phyloP scores from a whole-genome alignment of 352 stramenopile genomes.

The Pythium utonaiense region DNA sequence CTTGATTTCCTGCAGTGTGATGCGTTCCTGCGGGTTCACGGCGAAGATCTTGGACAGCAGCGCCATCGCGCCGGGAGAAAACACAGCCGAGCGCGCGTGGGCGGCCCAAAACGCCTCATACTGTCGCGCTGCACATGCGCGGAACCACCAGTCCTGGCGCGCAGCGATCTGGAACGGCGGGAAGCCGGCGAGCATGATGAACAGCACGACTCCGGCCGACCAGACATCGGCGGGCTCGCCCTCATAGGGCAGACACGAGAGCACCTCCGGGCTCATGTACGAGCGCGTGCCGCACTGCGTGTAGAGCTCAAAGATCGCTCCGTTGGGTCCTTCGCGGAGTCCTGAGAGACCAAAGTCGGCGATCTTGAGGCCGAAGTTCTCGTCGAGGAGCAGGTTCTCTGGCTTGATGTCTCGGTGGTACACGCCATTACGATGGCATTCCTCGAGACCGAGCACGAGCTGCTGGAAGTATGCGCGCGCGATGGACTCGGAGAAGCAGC shows the following conservation, averaged over 20 bases:
- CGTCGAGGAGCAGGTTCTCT: slow-evolving; percentile 90
- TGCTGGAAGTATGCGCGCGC: slow-evolving; percentile 88
- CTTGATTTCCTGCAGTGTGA: slow-evolving; percentile 79
- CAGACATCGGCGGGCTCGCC: slow-evolving; percentile 87
- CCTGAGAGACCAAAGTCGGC: slow-evolving; percentile 96
- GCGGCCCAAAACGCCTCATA: slow-evolving; percentile 81
- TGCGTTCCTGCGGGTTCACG: slow-evolving; percentile 65
- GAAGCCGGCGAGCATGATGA: slow-evolving; percentile 92
- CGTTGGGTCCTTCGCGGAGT: slow-evolving; percentile 61
- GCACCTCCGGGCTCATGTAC: slow-evolving; percentile 93
- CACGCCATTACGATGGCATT: slow-evolving; percentile 80
- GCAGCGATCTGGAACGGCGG: slow-evolving; percentile 90
- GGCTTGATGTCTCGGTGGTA: slow-evolving; percentile 93
- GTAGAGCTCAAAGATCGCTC: slow-evolving; percentile 58
- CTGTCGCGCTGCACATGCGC: slow-evolving; percentile 61
- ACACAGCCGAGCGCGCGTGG: slow-evolving; percentile 63
- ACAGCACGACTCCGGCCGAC: slow-evolving; percentile 91
- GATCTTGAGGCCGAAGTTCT: slow-evolving; percentile 87
- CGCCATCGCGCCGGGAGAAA: slow-evolving; percentile 68
- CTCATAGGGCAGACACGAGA: slow-evolving; percentile 82
- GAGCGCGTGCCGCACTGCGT: slow-evolving; percentile 89
- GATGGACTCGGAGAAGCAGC: slow-evolving; percentile 83
- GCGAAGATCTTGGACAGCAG: slow-evolving; percentile 71
- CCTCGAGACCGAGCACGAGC: slow-evolving; percentile 74
- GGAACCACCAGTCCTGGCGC: slow-evolving; percentile 90